Conservation (phyloP, 116 monocot genomes). For the Cymodocea nodosa region DNA sequence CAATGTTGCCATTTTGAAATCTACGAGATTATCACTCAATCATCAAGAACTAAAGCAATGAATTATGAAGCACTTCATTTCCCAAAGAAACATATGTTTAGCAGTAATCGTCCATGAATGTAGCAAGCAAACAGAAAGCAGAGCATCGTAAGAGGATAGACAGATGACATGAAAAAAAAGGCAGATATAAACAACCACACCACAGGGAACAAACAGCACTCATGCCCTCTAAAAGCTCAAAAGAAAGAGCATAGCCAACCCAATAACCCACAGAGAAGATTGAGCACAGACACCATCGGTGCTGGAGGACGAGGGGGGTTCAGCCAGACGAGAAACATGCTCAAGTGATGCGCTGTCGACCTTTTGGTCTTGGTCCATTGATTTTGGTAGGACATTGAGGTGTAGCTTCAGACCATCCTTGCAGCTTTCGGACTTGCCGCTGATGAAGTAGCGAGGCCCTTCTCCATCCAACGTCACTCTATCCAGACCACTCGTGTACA, state of each 20-base stretch:
- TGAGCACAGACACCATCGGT: not conserved
- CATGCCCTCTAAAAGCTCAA: not conserved
- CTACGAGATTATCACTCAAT: too few relatives aligned
- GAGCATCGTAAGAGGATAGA: too few relatives aligned
- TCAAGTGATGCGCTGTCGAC: not conserved
- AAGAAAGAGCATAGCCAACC: not conserved
- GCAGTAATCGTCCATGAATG: too few relatives aligned
- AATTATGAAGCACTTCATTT: too few relatives aligned
- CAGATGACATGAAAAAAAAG: too few relatives aligned
- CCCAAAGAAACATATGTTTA: too few relatives aligned
- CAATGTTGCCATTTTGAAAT: too few relatives aligned
- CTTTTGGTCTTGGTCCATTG: not conserved
- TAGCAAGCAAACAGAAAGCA: too few relatives aligned
- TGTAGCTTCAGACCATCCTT: constrained; percentile 34
- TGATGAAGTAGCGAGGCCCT: constrained; percentile 31
- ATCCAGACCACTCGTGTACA: constrained; percentile 26
- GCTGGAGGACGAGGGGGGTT: not conserved
- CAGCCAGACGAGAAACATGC: not conserved
- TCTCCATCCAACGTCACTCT: constrained; percentile 21
- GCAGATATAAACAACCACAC: too few relatives aligned
- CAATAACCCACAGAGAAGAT: not conserved
- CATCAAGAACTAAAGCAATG: too few relatives aligned
- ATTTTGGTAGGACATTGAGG: constrained; percentile 16
- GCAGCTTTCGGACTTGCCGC: constrained; percentile 23
- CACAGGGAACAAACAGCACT: not conserved